Conservation (phyloP, 805 yeast species). For the Kluyveromyces wickerhamii region DNA sequence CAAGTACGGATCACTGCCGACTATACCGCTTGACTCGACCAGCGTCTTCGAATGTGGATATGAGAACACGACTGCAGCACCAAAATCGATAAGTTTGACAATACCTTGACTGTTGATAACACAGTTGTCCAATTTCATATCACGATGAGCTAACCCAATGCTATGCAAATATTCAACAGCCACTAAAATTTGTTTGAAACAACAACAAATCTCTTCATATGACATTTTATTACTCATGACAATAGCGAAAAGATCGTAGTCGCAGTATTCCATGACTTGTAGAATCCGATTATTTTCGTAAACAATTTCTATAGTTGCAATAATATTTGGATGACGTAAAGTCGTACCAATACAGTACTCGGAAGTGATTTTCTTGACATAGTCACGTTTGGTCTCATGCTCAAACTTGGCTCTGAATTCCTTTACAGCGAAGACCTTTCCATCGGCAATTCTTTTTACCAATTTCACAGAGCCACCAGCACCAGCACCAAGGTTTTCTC, state of each 20-base stretch:
- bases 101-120: slow-evolving; percentile 77
- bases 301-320: slow-evolving; percentile 84
- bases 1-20: slow-evolving; percentile 82
- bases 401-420: slow-evolving; percentile 75
- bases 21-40: slow-evolving; percentile 75
- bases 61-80: slow-evolving; percentile 84
- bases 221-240: slow-evolving; percentile 91
- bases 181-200: slow-evolving; percentile 76
- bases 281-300: slow-evolving; percentile 80
- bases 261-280: slow-evolving; percentile 94
- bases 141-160: slow-evolving; percentile 86
- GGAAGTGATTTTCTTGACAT: slow-evolving; percentile 85
- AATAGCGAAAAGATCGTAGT: slow-evolving; percentile 85
- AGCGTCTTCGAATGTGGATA: slow-evolving; percentile 73
- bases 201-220: slow-evolving; percentile 71
- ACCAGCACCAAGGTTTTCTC: slow-evolving; percentile 86
- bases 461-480: slow-evolving; percentile 89
- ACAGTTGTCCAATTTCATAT: slow-evolving; percentile 86
- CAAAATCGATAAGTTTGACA: slow-evolving; percentile 86
- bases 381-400: slow-evolving; percentile 73
- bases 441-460: slow-evolving; percentile 58
- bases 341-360: slow-evolving; percentile 94
- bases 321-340: slow-evolving; percentile 79
- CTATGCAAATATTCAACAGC: slow-evolving; percentile 77
- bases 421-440: slow-evolving; percentile 79